A percentile compares a stretch with the other conserved stretches of the same genome.
These are phyloP conservation scores for Fomitiporia mediterranea DNA, from an alignment of 1,284 basidiomycete species.

Conservation along the genomic window DNA sequence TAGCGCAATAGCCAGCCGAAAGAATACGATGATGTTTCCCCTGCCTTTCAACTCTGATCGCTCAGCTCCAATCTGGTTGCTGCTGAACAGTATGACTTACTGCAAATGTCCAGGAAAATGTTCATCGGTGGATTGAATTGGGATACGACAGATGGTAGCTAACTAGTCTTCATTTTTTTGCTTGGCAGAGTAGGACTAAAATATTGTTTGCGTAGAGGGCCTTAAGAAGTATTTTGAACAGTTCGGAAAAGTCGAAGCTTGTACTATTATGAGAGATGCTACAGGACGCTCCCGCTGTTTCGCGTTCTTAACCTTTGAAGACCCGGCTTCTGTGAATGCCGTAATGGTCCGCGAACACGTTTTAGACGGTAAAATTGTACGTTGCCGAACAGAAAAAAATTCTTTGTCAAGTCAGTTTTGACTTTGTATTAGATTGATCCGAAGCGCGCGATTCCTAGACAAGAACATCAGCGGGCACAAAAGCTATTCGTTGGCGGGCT, in stretches of 20 bases:
- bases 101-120: slow-evolving; percentile 78
- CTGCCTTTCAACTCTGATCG: slow-evolving; percentile 12
- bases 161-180: slow-evolving; percentile 30
- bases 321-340: slow-evolving; percentile 81
- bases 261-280: slow-evolving; percentile 93
- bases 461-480: slow-evolving; percentile 87
- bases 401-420: too few species aligned
- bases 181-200: slow-evolving; percentile 37
- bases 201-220: slow-evolving; percentile 51
- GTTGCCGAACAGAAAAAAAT: slow-evolving; percentile 34
- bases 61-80: slow-evolving; percentile 26
- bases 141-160: slow-evolving; percentile 93
- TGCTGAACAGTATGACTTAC: slow-evolving; percentile 26
- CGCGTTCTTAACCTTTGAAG: slow-evolving; percentile 90
- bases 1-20: slow-evolving; percentile 56
- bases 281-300: slow-evolving; percentile 89
- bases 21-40: slow-evolving; percentile 25
- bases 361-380: slow-evolving; percentile 89
- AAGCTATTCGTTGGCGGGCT: slow-evolving; percentile 97
- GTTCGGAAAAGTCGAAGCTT: slow-evolving; percentile 88
- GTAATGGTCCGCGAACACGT: slow-evolving; percentile 88
- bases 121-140: slow-evolving; percentile 96
- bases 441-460: slow-evolving; percentile 95
- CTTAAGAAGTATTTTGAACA: slow-evolving; percentile 84
- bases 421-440: slow-evolving; percentile 98